A percentile compares a stretch with the other conserved stretches of the same genome.
These are phyloP conservation scores for Umbellularia californica DNA, from an alignment of 164 flowering plant genomes.

Conservation along the genomic window DNA sequence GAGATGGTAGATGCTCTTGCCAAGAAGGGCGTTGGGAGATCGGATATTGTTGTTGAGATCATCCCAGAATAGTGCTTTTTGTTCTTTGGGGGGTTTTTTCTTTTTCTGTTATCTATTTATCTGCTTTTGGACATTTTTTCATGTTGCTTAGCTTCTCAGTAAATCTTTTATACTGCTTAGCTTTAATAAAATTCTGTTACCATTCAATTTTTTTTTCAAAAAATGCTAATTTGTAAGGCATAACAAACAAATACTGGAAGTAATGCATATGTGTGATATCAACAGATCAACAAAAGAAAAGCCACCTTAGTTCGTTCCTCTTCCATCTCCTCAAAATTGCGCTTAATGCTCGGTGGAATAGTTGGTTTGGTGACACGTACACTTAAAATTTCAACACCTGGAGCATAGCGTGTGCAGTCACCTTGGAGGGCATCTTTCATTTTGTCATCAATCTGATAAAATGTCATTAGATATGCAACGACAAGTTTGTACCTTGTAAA, in stretches of 20 bases:
- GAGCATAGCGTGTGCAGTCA: conserved; percentile 95
- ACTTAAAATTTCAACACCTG: conserved; percentile 84
- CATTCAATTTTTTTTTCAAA: no score
- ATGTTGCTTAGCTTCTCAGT: no score
- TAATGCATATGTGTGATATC: not conserved
- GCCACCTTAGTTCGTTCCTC: conserved; percentile 92
- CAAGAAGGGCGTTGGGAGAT: no score
- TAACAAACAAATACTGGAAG: not conserved
- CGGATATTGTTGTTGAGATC: no score
- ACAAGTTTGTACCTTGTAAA: not conserved
- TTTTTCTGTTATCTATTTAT: no score
- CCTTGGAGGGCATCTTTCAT: conserved; percentile 95
- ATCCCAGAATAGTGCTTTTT: no score
- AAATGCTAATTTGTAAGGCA: not conserved
- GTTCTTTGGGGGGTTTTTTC: no score
- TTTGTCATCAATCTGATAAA: conserved; percentile 83
- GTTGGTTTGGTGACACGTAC: conserved; percentile 93
- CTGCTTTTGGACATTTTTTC: no score
- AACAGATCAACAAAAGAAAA: not conserved
- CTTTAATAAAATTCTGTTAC: no score
- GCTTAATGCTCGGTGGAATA: conserved; percentile 68
- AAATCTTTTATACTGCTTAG: no score
- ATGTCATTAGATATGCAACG: not conserved
- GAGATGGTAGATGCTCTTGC: no score
- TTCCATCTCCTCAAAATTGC: conserved; percentile 93